Base-by-base conservation (phyloP, 768 basidiomycete species). In the Antrodiella citrinella region DNA sequence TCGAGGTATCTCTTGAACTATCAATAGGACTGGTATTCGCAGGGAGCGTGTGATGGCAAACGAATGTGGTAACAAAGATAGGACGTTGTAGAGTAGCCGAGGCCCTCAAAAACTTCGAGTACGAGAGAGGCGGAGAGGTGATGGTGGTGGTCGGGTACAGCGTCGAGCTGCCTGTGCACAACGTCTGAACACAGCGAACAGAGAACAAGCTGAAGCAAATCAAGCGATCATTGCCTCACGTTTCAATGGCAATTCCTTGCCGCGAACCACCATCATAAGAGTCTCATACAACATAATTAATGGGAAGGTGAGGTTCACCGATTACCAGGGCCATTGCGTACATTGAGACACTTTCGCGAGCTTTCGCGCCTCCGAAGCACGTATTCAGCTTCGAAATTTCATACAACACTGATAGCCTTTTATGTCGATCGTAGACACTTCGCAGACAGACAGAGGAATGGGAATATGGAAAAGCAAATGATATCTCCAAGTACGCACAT, bases 401-500 rank as follows among this genome's bases (percentile, higher is more conserved):
- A 35, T 35, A 35, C 30, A 35, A 35, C 30, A 35, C 30, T 35
- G 30, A 43, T 43, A n/a, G 41, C 7, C 41, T 43, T 43, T n/a
- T 38, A 7, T 18, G 41, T 43, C 21, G n/a, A 43, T 43, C 21
- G n/a, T n/a, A n/a, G n/a, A n/a, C n/a, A 43, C 41, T 18, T n/a
- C 9, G 21, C 9, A 5, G 41, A 43, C 41, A 43, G 15, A 22
- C 41, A 22, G 41, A n/a, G n/a, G 41, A 5, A 43, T 19, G 7
- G 18, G 21, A 19, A 43, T 7, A 18, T 43, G 19, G 21, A 43
- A 22, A 5, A 43, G 41, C 21, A 43, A 18, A 43, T n/a, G 21
- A 43, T 43, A 43, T 43, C 41, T 43, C 41, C 41, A 43, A n/a
- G 19, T 43, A 43, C 41, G 41, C 41, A 43, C 21, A 22, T 22